Conservation (phyloP, 257 asterid genomes). For the Solanum okadae region DNA sequence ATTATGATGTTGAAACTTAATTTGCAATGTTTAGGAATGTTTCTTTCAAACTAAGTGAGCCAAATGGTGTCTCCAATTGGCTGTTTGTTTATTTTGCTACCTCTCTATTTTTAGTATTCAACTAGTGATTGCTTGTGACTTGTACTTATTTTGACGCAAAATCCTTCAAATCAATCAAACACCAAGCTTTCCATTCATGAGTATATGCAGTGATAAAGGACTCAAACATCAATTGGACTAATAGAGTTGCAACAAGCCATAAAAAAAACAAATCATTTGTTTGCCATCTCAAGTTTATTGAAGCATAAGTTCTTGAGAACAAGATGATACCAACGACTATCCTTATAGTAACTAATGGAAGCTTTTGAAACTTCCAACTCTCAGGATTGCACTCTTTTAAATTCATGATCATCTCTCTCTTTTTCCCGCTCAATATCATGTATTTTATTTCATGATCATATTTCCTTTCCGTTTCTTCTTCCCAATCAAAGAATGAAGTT, state of each 20-base stretch:
- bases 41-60: background rate
- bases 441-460: background rate
- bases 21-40: background rate
- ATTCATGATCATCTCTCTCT: no score
- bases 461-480: constrained; percentile 5
- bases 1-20: background rate
- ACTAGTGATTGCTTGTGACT: background rate
- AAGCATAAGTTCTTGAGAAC: background rate
- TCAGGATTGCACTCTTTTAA: constrained; percentile 46
- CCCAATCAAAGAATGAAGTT: constrained; percentile 47
- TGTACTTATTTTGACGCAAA: background rate
- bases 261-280: no score
- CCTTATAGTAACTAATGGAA: background rate
- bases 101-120: background rate
- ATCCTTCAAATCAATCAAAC: background rate
- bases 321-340: background rate
- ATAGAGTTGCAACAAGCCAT: no score
- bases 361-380: background rate
- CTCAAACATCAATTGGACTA: background rate
- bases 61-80: background rate
- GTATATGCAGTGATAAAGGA: background rate
- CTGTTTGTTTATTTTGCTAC: background rate
- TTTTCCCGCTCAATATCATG: no score
- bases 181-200: background rate
- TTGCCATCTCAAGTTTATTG: background rate